These are phyloP conservation scores for Phytophthora tubulina DNA, from an alignment of 352 stramenopile genomes.

Conservation along the genomic window DNA sequence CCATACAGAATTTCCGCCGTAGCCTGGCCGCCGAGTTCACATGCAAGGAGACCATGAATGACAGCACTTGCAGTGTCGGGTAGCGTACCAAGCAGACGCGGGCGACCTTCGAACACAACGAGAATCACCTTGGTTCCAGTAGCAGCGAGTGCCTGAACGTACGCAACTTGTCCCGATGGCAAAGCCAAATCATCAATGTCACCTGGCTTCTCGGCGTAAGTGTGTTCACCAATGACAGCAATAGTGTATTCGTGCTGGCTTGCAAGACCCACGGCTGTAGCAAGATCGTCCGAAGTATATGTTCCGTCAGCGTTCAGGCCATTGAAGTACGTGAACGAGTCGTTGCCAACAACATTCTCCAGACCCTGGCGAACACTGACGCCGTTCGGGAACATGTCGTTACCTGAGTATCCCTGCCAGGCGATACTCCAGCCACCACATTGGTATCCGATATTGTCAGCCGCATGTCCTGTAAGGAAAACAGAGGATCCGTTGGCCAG, in stretches of 20 bases:
- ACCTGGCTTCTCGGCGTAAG: conserved; percentile 88
- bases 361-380: conserved; percentile 64
- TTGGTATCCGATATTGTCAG: conserved; percentile 72
- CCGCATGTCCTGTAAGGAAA: conserved; percentile 75
- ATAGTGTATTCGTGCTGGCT: conserved; percentile 70
- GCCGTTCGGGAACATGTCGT: conserved; percentile 67
- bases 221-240: conserved; percentile 77
- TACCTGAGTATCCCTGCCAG: conserved; percentile 87
- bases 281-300: conserved; percentile 54
- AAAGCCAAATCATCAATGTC: conserved; percentile 86
- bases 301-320: conserved; percentile 57
- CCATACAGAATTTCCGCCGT: conserved; percentile 88
- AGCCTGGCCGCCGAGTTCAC: conserved; percentile 80
- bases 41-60: conserved; percentile 78
- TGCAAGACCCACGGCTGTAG: conserved; percentile 62
- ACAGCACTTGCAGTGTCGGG: conserved; percentile 64
- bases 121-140: conserved; percentile 87
- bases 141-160: conserved; percentile 67
- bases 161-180: conserved; percentile 72
- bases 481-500: conserved; percentile 47
- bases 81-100: conserved; percentile 69
- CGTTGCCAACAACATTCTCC: conserved; percentile 38
- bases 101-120: conserved; percentile 81
- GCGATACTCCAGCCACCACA: conserved; percentile 84
- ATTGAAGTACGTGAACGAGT: conserved; percentile 65